phyloP scores from a whole-genome alignment of 306 rosid genomes.

The Betula pendula region DNA sequence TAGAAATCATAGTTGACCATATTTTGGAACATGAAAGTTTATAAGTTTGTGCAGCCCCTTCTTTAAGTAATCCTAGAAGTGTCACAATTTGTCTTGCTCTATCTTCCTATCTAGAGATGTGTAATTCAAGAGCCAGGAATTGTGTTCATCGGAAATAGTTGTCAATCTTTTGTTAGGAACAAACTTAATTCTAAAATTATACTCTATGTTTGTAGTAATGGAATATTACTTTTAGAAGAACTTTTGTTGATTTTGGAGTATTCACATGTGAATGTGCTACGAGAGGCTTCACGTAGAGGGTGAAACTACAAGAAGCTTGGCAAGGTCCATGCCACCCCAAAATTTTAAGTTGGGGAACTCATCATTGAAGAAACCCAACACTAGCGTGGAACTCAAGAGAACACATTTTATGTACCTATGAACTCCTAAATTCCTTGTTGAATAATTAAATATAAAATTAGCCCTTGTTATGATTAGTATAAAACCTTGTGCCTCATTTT shows the following conservation, averaged over 20 bases:
- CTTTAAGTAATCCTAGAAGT: neutral
- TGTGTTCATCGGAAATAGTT: neutral
- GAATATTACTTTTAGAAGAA: neutral
- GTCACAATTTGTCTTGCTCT: neutral
- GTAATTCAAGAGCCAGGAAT: neutral
- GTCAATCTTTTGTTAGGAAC: neutral
- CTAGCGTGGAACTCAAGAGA: neutral
- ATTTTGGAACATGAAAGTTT: neutral
- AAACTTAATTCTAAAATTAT: neutral
- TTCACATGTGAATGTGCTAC: neutral
- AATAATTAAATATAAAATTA: neutral
- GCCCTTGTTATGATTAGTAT: neutral
- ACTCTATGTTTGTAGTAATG: neutral
- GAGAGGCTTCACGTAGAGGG: neutral
- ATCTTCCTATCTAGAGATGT: neutral
- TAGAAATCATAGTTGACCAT: neutral
- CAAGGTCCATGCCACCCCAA: neutral
- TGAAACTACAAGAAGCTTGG: neutral
- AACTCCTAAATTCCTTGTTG: neutral
- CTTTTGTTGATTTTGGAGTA: neutral
- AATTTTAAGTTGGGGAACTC: neutral
- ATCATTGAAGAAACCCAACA: neutral
- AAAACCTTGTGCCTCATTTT: neutral
- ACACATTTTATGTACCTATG: neutral
- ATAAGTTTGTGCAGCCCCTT: neutral